Conservation (phyloP, 2,329 filamentous ascomycete genomes). For the Fusarium albosuccineum region DNA sequence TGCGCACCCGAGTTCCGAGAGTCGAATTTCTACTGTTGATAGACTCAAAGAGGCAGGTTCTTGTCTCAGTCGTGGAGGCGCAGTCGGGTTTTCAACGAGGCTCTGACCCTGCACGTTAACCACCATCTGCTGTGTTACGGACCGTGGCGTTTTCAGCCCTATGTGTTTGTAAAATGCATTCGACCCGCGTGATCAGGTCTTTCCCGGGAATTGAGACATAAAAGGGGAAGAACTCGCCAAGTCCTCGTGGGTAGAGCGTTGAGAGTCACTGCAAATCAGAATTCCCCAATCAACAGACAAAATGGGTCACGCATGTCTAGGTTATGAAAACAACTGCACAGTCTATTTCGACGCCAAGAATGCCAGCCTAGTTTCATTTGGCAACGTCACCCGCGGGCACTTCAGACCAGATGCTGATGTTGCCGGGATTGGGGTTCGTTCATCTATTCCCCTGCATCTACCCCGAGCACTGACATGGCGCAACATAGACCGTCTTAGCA, state of each 20-base stretch:
- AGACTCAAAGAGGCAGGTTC: too few relatives aligned
- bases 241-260: background rate
- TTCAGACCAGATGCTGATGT: conserved; percentile 4
- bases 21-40: too few relatives aligned
- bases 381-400: conserved; percentile 3
- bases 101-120: too few relatives aligned
- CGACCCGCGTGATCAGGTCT: too few relatives aligned
- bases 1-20: too few relatives aligned
- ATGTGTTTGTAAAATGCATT: too few relatives aligned
- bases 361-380: background rate
- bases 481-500: conserved; percentile 3
- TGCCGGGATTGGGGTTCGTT: conserved; percentile 1
- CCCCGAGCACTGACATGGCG: background rate
- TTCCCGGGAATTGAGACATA: too few relatives aligned
- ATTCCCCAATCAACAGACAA: background rate
- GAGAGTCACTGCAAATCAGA: too few relatives aligned
- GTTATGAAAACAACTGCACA: conserved; percentile 6
- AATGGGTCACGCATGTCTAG: background rate
- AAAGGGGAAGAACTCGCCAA: background rate
- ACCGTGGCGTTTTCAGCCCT: too few relatives aligned
- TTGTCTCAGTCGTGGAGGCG: too few relatives aligned
- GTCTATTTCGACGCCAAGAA: background rate
- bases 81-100: too few relatives aligned
- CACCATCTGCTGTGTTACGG: too few relatives aligned
- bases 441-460: background rate